Evolutionary conservation across 371 early-diverging fungal genomes (phyloP).

Genomic region (Mortierella sp.): DNA sequence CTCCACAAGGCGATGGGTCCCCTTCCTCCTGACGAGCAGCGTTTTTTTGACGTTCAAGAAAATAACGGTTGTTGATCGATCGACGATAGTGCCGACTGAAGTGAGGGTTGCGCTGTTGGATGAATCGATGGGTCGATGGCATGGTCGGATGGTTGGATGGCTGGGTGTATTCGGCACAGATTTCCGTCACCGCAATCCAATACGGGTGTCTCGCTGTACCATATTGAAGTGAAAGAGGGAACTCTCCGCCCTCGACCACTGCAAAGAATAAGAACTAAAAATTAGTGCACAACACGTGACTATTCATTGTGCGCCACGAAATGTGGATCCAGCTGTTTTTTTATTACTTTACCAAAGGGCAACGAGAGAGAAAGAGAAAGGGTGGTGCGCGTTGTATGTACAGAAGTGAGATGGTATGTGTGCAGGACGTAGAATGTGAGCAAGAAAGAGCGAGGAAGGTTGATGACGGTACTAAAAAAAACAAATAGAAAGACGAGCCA

Average conservation of each 20-base stretch:
- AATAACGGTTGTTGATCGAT: background rate
- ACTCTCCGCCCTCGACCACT: constrained; percentile 9
- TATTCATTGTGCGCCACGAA: background rate
- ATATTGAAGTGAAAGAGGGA: constrained; percentile 54
- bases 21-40: background rate
- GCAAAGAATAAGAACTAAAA: constrained; percentile 4
- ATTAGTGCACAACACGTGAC: background rate
- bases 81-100: background rate
- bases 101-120: background rate
- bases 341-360: background rate
- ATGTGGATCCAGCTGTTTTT: background rate
- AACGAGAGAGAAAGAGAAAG: background rate
- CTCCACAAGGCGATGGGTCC: background rate
- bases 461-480: background rate
- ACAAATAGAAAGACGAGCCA: too few species aligned
- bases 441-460: background rate
- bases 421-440: background rate
- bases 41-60: background rate
- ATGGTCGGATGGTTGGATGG: constrained; percentile 27
- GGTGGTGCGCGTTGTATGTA: background rate
- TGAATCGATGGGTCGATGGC: constrained; percentile 15
- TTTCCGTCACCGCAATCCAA: background rate
- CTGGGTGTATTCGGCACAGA: background rate
- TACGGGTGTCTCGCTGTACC: constrained; percentile 21
- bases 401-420: background rate